A percentile compares a stretch with the other conserved stretches of the same genome.
phyloP scores from a whole-genome alignment of 192 early-diverging fungal species.

The Diversispora eburnea region DNA sequence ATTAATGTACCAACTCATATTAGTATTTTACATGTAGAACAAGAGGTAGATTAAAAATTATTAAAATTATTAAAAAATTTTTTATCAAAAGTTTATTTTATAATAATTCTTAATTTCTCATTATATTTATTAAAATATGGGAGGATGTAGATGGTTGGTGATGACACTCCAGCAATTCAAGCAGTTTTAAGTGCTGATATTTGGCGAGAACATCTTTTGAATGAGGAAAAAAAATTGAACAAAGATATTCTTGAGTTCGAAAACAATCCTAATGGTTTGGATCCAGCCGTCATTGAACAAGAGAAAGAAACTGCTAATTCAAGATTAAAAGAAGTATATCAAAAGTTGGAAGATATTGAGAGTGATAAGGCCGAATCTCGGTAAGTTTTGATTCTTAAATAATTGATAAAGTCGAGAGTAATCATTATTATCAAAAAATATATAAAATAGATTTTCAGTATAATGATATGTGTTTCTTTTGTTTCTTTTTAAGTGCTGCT shows the following conservation, averaged over 20 bases:
- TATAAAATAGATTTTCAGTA: neutral
- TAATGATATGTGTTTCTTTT: neutral
- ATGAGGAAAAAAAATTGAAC: conserved; percentile 72
- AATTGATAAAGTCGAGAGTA: neutral
- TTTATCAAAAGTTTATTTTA: neutral
- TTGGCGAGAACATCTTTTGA: conserved; percentile 86
- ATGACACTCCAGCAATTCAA: conserved; percentile 78
- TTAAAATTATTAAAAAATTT: neutral
- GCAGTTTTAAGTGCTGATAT: conserved; percentile 92
- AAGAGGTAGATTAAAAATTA: conserved; percentile 62
- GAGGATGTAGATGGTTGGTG: conserved; percentile 72
- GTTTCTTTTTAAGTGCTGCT: conserved; percentile 62
- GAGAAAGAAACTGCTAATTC: conserved; percentile 45
- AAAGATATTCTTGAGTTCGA: conserved; percentile 51
- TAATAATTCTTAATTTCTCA: neutral
- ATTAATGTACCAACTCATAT: conserved; percentile 86
- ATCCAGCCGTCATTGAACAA: conserved; percentile 50
- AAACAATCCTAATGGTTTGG: conserved; percentile 45
- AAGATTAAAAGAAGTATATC: conserved; percentile 78
- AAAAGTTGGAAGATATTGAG: conserved; percentile 90
- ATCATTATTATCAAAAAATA: too few relatives aligned
- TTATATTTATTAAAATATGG: neutral
- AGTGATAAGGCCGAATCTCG: conserved; percentile 93
- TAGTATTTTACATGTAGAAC: conserved; percentile 94
- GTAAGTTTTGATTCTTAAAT: conserved; percentile 36